Conservation (phyloP, 805 yeast species). For the Schwanniomyces occidentalis region DNA sequence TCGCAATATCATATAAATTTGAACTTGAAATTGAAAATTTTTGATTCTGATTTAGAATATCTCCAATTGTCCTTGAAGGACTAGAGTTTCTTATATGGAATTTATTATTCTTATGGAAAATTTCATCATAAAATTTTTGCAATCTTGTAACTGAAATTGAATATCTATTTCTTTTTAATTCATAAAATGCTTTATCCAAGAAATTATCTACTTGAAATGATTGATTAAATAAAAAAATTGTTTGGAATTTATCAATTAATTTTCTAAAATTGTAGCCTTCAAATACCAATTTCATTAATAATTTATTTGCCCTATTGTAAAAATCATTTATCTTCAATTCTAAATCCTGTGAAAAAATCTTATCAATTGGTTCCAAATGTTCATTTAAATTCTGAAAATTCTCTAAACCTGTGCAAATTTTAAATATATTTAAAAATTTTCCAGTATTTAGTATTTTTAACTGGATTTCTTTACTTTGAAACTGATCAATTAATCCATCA, state of each 20-base stretch:
- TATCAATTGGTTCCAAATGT: slow-evolving; percentile 24
- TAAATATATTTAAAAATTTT: slow-evolving; percentile 72
- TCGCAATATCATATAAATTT: slow-evolving; percentile 45
- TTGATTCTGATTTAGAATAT: slow-evolving; percentile 15
- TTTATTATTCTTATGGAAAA: slow-evolving; percentile 7
- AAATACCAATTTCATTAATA: slow-evolving; percentile 56
- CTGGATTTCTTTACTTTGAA: slow-evolving; percentile 53
- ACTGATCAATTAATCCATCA: slow-evolving; percentile 73
- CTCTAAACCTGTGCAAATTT: slow-evolving; percentile 56
- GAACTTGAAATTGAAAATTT: slow-evolving; percentile 44
- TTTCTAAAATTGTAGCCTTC: slow-evolving; percentile 56
- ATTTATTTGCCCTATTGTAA: slow-evolving; percentile 64
- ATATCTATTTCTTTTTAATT: slow-evolving; percentile 47
- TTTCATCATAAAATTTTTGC: slow-evolving; percentile 23
- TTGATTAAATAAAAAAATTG: slow-evolving; percentile 56
- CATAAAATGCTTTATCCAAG: slow-evolving; percentile 50
- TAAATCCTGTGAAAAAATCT: slow-evolving; percentile 44
- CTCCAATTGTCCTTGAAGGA: slow-evolving; percentile 7
- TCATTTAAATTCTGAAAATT: slow-evolving; percentile 30
- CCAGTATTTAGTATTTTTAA: slow-evolving; percentile 78
- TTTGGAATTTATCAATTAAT: slow-evolving; percentile 52
- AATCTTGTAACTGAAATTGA: slow-evolving; percentile 29
- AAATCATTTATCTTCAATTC: slow-evolving; percentile 58
- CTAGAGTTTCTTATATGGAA: not conserved
- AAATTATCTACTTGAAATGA: slow-evolving; percentile 54